Conservation (phyloP, 2,329 filamentous ascomycete genomes). For the Botrytis deweyae region DNA sequence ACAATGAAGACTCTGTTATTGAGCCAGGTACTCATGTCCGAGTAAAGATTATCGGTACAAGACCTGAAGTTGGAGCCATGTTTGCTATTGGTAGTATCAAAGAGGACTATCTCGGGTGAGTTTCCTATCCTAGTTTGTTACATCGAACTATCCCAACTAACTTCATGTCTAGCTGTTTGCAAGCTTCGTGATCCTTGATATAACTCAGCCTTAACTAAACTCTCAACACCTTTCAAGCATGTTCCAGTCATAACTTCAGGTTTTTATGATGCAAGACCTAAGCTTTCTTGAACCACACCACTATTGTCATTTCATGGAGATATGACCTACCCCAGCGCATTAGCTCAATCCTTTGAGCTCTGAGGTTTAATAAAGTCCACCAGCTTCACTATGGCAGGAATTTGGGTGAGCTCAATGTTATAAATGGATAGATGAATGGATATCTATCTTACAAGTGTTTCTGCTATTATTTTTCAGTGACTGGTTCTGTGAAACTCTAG, state of each 20-base stretch:
- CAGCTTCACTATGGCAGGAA: neutral
- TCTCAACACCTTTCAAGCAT: neutral
- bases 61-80: slow-evolving; percentile 91
- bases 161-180: slow-evolving; percentile 30
- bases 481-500: neutral
- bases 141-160: slow-evolving; percentile 10
- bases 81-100: slow-evolving; percentile 98
- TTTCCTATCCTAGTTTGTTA: slow-evolving; percentile 14
- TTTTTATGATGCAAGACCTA: neutral
- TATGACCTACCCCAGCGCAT: neutral
- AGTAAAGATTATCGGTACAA: slow-evolving; percentile 89
- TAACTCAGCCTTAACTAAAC: neutral
- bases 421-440: slow-evolving; percentile 13
- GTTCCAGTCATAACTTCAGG: neutral
- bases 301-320: slow-evolving; percentile 6
- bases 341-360: neutral
- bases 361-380: neutral
- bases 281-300: neutral
- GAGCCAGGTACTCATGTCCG: slow-evolving; percentile 92
- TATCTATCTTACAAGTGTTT: neutral
- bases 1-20: slow-evolving; percentile 90
- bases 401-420: neutral
- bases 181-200: slow-evolving; percentile 30
- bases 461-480: neutral
- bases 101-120: slow-evolving; percentile 70